Conservation (phyloP, 2,329 filamentous ascomycete genomes). For the Monilinia fructigena region DNA sequence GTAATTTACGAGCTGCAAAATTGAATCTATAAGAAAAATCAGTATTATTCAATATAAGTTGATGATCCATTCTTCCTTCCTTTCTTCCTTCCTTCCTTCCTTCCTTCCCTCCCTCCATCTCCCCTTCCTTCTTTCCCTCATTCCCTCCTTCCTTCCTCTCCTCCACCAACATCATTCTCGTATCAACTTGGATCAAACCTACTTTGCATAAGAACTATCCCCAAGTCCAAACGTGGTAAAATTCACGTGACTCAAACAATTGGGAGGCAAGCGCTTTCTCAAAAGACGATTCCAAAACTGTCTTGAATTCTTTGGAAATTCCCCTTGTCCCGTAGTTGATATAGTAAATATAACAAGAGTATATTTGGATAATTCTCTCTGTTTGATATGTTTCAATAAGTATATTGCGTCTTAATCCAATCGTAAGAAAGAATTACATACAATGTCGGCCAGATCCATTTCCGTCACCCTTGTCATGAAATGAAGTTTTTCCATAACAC, state of each 20-base stretch:
- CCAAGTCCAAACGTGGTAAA: conserved; percentile 91
- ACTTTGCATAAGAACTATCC: conserved; percentile 93
- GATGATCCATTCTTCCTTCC: too few species aligned
- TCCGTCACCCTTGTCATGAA: conserved; percentile 75
- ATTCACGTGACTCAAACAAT: conserved; percentile 63
- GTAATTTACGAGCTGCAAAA: conserved; percentile 84
- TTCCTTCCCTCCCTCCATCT: not conserved
- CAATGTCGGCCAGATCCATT: conserved; percentile 70
- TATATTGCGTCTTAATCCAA: conserved; percentile 23
- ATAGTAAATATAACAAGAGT: conserved; percentile 73
- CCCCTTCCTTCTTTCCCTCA: too few species aligned
- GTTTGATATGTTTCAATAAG: conserved; percentile 30
- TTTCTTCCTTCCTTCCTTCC: too few species aligned
- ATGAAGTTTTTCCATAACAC: conserved; percentile 70
- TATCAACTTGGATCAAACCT: conserved; percentile 37
- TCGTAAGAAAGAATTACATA: conserved; percentile 48
- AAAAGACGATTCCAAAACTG: conserved; percentile 83
- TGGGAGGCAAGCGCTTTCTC: conserved; percentile 70
- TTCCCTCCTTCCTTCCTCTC: too few species aligned
- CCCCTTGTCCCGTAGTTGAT: conserved; percentile 92
- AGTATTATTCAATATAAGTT: conserved; percentile 8
- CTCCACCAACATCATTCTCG: not conserved
- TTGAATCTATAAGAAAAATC: conserved; percentile 65
- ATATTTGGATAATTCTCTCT: conserved; percentile 53
- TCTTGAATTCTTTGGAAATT: conserved; percentile 80